Percentiles rank a stretch among this genome's conserved stretches.
phyloP scores from a whole-genome alignment of 768 basidiomycete species.

The Rhodotorula taiwanensis region DNA sequence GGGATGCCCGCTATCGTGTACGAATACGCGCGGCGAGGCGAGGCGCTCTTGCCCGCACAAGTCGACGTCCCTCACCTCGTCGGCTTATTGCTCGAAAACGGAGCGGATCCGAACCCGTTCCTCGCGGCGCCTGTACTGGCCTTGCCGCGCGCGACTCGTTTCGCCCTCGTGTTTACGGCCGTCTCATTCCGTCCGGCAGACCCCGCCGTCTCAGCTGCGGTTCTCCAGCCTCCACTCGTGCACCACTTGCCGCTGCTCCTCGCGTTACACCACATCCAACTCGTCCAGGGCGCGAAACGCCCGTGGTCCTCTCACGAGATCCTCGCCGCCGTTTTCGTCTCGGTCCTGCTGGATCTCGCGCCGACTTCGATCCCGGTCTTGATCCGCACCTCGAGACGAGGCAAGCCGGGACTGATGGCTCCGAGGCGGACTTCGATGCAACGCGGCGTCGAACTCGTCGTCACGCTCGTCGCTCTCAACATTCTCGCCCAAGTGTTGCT shows the following conservation, averaged over 20 bases:
- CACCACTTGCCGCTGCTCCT: not conserved
- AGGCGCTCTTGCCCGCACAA: not conserved
- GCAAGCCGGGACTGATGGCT: not conserved
- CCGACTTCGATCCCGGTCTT: not conserved
- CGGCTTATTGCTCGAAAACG: not conserved
- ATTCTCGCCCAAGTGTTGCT: constrained; percentile 11
- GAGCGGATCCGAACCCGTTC: not conserved
- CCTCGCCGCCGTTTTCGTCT: constrained; percentile 11
- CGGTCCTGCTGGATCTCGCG: constrained; percentile 6
- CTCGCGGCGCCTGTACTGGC: not conserved
- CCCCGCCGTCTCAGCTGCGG: not conserved
- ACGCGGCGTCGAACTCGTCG: constrained; percentile 8
- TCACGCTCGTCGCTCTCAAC: constrained; percentile 5
- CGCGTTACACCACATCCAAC: not conserved
- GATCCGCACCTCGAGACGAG: too few species aligned
- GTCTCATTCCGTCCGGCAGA: not conserved
- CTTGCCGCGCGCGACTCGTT: not conserved
- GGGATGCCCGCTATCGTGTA: not conserved
- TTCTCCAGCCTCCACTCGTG: too few species aligned
- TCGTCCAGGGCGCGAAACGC: not conserved
- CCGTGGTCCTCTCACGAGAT: constrained; percentile 6
- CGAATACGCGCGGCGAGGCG: constrained; percentile 17
- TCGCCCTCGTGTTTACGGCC: not conserved
- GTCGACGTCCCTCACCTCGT: constrained; percentile 10
- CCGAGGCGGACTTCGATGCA: not conserved